phyloP scores from a whole-genome alignment of 441 rosid species.

The Eutrema salsugineum region DNA sequence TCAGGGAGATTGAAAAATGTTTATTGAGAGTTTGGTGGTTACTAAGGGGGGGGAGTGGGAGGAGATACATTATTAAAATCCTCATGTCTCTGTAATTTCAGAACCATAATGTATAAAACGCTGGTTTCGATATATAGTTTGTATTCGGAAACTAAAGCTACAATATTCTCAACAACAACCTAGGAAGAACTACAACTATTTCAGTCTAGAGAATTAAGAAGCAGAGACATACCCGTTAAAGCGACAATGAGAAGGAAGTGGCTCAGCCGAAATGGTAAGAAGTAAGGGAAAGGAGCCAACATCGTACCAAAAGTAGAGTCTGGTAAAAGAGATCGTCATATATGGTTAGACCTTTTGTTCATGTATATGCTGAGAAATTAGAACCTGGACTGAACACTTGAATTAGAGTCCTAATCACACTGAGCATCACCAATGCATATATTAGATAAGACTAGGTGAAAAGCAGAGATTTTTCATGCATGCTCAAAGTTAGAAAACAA shows the following conservation, averaged over 20 bases:
- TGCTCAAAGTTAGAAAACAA: conserved; percentile 1
- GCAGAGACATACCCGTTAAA: conserved; percentile 4
- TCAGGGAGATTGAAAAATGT: background rate
- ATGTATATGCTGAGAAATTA: background rate
- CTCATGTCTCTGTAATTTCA: background rate
- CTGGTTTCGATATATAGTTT: background rate
- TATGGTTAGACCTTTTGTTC: background rate
- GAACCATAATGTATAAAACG: background rate
- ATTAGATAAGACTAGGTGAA: background rate
- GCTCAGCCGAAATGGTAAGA: background rate
- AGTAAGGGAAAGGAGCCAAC: background rate
- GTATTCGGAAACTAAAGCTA: background rate
- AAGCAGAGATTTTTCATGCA: background rate
- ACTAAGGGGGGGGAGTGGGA: background rate
- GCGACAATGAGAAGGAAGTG: conserved; percentile 1
- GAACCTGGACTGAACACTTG: background rate
- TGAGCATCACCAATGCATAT: background rate
- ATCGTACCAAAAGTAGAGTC: background rate
- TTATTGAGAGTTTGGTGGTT: background rate
- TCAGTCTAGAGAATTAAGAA: background rate
- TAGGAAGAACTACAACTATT: background rate
- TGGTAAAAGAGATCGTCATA: background rate
- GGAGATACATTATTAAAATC: background rate
- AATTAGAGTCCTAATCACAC: background rate
- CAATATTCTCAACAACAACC: background rate